Evolutionary conservation across 2,329 filamentous ascomycete genomes (phyloP).

Genomic region (Aspergillus neotritici): DNA sequence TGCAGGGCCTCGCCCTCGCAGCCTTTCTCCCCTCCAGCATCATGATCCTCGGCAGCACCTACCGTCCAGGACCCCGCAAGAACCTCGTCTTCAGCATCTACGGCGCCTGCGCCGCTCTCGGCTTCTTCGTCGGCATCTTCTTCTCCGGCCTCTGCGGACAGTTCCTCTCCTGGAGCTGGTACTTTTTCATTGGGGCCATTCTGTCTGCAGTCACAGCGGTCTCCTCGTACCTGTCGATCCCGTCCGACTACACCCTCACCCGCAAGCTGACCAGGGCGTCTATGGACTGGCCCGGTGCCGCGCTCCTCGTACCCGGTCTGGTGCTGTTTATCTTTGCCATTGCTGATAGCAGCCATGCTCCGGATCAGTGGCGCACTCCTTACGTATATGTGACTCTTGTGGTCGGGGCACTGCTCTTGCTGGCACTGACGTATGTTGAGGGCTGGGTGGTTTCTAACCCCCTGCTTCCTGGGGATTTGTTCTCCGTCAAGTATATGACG

Average conservation of each 20-base stretch:
- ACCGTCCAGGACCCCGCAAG: slow-evolving; percentile 63
- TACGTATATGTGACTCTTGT: slow-evolving; percentile 64
- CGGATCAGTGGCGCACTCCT: slow-evolving; percentile 64
- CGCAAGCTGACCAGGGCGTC: slow-evolving; percentile 35
- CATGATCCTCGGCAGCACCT: slow-evolving; percentile 59
- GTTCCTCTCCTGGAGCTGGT: slow-evolving; percentile 58
- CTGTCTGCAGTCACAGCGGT: slow-evolving; percentile 44
- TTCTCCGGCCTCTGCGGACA: slow-evolving; percentile 55
- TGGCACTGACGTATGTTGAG: slow-evolving; percentile 62
- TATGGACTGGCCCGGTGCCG: slow-evolving; percentile 66
- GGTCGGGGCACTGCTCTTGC: slow-evolving; percentile 57
- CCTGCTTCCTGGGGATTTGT: slow-evolving; percentile 64
- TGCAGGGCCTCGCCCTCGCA: slow-evolving; percentile 68
- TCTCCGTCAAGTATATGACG: slow-evolving; percentile 63
- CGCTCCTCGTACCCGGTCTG: slow-evolving; percentile 58
- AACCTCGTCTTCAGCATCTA: slow-evolving; percentile 61
- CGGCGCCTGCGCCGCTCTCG: slow-evolving; percentile 47
- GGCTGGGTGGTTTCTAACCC: slow-evolving; percentile 64
- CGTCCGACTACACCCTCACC: slow-evolving; percentile 34
- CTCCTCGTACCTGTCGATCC: slow-evolving; percentile 46
- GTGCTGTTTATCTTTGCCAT: slow-evolving; percentile 69
- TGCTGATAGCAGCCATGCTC: slow-evolving; percentile 65
- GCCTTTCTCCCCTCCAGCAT: slow-evolving; percentile 66
- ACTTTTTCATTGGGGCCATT: slow-evolving; percentile 61
- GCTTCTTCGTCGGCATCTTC: slow-evolving; percentile 55